Percentiles rank a stretch among this genome's conserved stretches.
These are phyloP conservation scores for Ophidiomyces ophidiicola DNA, from an alignment of 2,329 filamentous ascomycete genomes.

Conservation along the genomic window DNA sequence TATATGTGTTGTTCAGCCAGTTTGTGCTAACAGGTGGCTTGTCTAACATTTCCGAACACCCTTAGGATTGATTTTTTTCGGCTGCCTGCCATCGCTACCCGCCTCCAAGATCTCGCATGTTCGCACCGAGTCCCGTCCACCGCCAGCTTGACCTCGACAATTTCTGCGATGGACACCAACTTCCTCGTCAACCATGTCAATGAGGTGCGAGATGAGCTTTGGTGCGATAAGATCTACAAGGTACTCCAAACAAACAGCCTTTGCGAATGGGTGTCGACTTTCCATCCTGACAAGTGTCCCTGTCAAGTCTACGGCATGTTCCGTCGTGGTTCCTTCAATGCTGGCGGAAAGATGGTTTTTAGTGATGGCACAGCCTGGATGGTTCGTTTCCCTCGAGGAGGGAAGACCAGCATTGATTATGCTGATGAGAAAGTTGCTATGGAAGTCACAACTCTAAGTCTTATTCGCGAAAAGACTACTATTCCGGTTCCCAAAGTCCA, in stretches of 20 bases:
- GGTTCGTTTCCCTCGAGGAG: slow-evolving; percentile 23
- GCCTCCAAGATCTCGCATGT: no score
- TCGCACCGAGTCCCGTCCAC: no score
- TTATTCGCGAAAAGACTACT: slow-evolving; percentile 20
- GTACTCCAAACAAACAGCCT: slow-evolving; percentile 15
- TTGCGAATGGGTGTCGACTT: slow-evolving; percentile 26
- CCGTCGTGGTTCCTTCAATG: slow-evolving; percentile 25
- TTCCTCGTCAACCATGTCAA: slow-evolving; percentile 17
- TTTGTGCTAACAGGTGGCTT: no score
- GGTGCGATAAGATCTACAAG: slow-evolving; percentile 19
- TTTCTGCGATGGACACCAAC: slow-evolving; percentile 23
- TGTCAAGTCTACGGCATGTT: slow-evolving; percentile 25
- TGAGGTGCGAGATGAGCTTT: slow-evolving; percentile 17
- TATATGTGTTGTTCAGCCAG: no score
- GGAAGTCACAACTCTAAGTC: slow-evolving; percentile 21
- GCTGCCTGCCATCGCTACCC: no score
- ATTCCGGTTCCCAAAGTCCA: slow-evolving; percentile 22
- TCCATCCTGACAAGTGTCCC: slow-evolving; percentile 22
- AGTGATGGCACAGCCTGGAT: slow-evolving; percentile 21
- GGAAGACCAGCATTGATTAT: slow-evolving; percentile 21
- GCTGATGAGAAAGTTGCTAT: slow-evolving; percentile 24
- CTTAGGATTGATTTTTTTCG: no score
- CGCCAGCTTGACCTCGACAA: no score
- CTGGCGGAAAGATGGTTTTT: slow-evolving; percentile 26
- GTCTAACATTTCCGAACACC: no score